Conservation (phyloP, 768 basidiomycete species). For the Boletus coccyginus region DNA sequence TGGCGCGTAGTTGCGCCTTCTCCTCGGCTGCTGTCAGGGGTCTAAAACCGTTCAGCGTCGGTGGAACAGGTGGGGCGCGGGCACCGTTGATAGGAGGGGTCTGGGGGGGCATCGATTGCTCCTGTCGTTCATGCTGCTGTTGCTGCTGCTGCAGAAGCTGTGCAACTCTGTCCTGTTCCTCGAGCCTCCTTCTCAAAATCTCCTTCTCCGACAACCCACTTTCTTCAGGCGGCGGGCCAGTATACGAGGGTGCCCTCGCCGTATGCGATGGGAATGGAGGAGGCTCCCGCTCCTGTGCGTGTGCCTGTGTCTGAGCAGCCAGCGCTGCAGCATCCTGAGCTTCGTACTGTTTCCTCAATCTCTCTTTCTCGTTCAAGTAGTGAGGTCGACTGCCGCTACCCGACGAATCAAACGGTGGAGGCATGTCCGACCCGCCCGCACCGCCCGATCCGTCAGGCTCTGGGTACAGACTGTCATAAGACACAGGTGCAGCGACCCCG, state of each 20-base stretch:
- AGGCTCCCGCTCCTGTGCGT: conserved; percentile 11
- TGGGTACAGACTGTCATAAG: conserved; percentile 64
- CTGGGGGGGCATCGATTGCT: conserved; percentile 11
- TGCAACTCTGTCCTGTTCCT: conserved; percentile 49
- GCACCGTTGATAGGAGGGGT: conserved; percentile 27
- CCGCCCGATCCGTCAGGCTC: conserved; percentile 27
- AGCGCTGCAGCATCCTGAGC: conserved; percentile 60
- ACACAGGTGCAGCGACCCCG: conserved; percentile 41
- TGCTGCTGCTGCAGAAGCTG: conserved; percentile 21
- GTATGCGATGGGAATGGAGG: conserved; percentile 18
- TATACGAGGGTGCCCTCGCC: conserved; percentile 23
- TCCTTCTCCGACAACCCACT: conserved; percentile 53
- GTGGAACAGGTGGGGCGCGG: conserved; percentile 32
- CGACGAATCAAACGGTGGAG: conserved; percentile 53
- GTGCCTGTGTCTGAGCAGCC: conserved; percentile 19
- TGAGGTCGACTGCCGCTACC: conserved; percentile 36
- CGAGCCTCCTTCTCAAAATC: conserved; percentile 50
- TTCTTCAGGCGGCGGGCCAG: conserved; percentile 20
- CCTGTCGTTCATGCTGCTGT: conserved; percentile 9
- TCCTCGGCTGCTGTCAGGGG: conserved; percentile 73
- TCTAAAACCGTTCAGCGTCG: conserved; percentile 22
- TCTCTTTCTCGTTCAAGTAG: conserved; percentile 64
- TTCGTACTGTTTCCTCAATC: conserved; percentile 60
- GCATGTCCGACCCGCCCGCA: conserved; percentile 35
- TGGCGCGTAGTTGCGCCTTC: conserved; percentile 66